phyloP scores from a whole-genome alignment of 805 yeast genomes.

The Cyberlindnera maritima region DNA sequence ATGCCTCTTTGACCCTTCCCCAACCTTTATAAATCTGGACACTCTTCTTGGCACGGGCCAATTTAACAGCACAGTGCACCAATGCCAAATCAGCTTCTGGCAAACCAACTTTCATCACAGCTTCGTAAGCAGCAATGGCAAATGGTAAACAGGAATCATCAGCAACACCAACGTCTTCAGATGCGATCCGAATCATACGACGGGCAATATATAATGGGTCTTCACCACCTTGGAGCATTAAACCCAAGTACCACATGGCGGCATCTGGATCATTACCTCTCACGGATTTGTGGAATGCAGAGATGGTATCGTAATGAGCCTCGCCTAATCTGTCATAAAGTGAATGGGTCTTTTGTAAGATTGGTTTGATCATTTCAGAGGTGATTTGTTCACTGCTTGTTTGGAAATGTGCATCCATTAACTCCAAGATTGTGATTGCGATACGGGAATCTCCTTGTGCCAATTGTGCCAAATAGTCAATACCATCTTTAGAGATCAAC shows the following conservation, averaged over 20 bases:
- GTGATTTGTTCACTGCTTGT: conserved; percentile 8
- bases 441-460: conserved; percentile 89
- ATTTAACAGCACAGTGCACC: conserved; percentile 90
- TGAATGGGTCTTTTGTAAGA: conserved; percentile 49
- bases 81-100: conserved; percentile 90
- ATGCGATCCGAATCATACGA: conserved; percentile 90
- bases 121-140: conserved; percentile 80
- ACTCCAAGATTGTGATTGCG: conserved; percentile 77
- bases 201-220: conserved; percentile 88
- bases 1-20: conserved; percentile 56
- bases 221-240: conserved; percentile 93
- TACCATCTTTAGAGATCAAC: conserved; percentile 51
- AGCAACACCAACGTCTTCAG: conserved; percentile 87
- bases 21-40: conserved; percentile 84
- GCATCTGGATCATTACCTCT: conserved; percentile 92
- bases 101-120: conserved; percentile 86
- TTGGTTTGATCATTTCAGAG: conserved; percentile 33
- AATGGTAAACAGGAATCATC: conserved; percentile 85
- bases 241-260: conserved; percentile 77
- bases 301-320: conserved; percentile 89
- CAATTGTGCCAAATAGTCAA: conserved; percentile 66
- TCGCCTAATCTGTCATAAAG: conserved; percentile 88
- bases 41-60: conserved; percentile 83
- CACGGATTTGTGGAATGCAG: conserved; percentile 91
- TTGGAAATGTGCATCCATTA: conserved; percentile 53